phyloP scores from a whole-genome alignment of 176 grass and related monocot genomes.

The Eragrostis curvula region DNA sequence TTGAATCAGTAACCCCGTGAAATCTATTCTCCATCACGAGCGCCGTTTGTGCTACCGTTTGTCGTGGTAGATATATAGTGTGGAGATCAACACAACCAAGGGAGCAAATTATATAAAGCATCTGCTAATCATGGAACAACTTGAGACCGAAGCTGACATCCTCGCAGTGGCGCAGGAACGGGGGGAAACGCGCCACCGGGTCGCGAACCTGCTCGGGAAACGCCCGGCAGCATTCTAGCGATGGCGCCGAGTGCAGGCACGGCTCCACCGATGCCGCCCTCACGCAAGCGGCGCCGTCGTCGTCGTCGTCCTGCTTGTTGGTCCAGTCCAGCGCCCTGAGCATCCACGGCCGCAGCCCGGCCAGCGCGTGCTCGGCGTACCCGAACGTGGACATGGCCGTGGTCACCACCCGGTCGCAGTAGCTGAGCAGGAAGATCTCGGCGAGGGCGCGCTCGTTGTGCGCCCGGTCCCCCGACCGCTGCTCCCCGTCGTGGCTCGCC shows the following conservation, averaged over 20 bases:
- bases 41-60: too few species aligned
- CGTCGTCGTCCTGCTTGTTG: constrained; percentile 28
- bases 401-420: constrained; percentile 46
- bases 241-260: constrained; percentile 75
- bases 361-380: constrained; percentile 70
- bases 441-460: constrained; percentile 77
- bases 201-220: constrained; percentile 36
- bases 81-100: too few species aligned
- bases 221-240: constrained; percentile 58
- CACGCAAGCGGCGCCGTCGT: constrained; percentile 49
- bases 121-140: constrained; percentile 55
- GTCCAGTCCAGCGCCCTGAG: constrained; percentile 21
- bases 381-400: constrained; percentile 75
- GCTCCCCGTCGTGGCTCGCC: constrained; percentile 61
- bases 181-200: constrained; percentile 37
- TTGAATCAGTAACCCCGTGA: too few species aligned
- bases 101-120: too few species aligned
- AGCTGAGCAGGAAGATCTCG: constrained; percentile 75
- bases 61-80: too few species aligned
- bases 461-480: constrained; percentile 40
- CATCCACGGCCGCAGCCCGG: constrained; percentile 53
- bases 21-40: too few species aligned
- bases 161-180: constrained; percentile 69
- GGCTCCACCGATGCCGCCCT: constrained; percentile 67
- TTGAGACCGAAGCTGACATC: constrained; percentile 58